Evolutionary conservation across 768 basidiomycete species (phyloP).

Genomic region (Filobasidium floriforme): DNA sequence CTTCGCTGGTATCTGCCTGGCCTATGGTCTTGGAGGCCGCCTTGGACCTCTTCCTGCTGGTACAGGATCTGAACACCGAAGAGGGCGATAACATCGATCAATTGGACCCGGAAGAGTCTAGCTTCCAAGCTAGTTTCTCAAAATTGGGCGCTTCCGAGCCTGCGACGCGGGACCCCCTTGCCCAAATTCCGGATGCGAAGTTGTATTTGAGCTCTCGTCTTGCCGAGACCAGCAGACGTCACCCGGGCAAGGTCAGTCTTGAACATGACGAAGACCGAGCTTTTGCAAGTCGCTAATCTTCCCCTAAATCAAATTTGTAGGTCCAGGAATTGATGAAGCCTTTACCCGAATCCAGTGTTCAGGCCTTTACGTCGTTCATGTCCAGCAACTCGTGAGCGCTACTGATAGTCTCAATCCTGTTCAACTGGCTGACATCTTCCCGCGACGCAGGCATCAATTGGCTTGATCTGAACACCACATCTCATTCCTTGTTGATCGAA

Average conservation of each 20-base stretch:
- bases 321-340: constrained; percentile 13
- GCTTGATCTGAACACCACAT: not conserved
- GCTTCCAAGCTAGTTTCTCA: constrained; percentile 92
- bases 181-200: constrained; percentile 42
- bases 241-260: constrained; percentile 35
- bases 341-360: constrained; percentile 11
- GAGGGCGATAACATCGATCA: constrained; percentile 56
- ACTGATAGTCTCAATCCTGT: not conserved
- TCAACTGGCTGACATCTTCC: not conserved
- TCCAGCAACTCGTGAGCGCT: constrained; percentile 13
- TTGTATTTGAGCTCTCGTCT: constrained; percentile 35
- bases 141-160: constrained; percentile 73
- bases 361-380: constrained; percentile 13
- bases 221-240: constrained; percentile 28
- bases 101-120: constrained; percentile 85
- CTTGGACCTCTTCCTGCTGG: constrained; percentile 67
- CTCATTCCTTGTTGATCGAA: too few species aligned
- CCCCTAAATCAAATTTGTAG: not conserved
- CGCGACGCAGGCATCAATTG: not conserved
- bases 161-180: constrained; percentile 54
- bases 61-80: constrained; percentile 55
- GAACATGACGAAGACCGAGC: not conserved
- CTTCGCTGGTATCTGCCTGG: constrained; percentile 62
- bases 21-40: constrained; percentile 61
- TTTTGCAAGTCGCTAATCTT: not conserved